These are phyloP conservation scores for Dysphania ambrosioides DNA, from an alignment of 148 eudicot species.

Conservation along the genomic window DNA sequence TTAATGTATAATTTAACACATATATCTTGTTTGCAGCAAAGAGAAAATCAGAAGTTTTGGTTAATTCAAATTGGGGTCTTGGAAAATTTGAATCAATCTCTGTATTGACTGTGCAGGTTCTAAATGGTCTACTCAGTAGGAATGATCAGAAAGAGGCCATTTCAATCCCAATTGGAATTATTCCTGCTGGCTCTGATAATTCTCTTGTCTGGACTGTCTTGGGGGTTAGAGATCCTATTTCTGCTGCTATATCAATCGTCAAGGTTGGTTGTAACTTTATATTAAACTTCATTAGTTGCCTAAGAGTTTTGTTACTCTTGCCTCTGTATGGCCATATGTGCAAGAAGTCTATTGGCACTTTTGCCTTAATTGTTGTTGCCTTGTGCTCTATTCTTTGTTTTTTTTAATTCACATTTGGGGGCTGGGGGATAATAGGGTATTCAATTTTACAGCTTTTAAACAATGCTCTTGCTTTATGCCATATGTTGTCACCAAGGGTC, in stretches of 20 bases:
- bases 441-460: not conserved
- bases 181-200: constrained; percentile 98
- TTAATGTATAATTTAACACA: not conserved
- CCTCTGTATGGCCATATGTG: not conserved
- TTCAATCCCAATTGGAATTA: constrained; percentile 89
- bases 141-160: constrained; percentile 91
- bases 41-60: not conserved
- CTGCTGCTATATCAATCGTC: constrained; percentile 93
- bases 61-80: not conserved
- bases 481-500: not conserved
- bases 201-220: constrained; percentile 99
- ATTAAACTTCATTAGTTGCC: no score
- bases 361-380: not conserved
- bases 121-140: constrained; percentile 79
- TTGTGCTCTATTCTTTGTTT: not conserved
- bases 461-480: no score
- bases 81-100: not conserved
- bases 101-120: constrained; percentile 54
- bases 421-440: not conserved
- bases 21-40: not conserved
- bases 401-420: not conserved
- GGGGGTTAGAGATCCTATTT: constrained; percentile 91
- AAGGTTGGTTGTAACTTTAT: constrained; percentile 66
- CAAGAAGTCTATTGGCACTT: not conserved
- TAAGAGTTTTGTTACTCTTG: constrained; percentile 1